Percentiles rank a stretch among this genome's conserved stretches.
These are phyloP conservation scores for Aspergillus aculeatus DNA, from an alignment of 2,329 filamentous ascomycete species.

Conservation along the genomic window DNA sequence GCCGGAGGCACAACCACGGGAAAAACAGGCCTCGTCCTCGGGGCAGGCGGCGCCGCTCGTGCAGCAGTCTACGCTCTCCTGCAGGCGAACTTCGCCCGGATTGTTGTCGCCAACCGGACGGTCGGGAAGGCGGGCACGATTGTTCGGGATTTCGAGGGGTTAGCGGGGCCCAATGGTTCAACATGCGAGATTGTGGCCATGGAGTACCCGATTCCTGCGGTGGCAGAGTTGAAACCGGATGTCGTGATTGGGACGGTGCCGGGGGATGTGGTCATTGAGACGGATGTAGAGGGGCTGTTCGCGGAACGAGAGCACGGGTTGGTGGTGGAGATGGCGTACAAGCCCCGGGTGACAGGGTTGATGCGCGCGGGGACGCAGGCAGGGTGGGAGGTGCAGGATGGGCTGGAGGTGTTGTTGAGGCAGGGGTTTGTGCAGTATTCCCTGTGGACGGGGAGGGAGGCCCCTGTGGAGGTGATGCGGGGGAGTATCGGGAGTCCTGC, in stretches of 20 bases:
- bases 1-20: background rate
- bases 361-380: background rate
- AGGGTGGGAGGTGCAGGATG: background rate
- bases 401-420: slow-evolving; percentile 1
- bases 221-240: background rate
- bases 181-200: background rate
- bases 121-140: background rate
- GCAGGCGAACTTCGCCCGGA: background rate
- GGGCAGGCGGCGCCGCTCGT: background rate
- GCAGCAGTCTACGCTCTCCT: background rate
- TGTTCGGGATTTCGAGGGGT: background rate
- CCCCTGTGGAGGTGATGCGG: background rate
- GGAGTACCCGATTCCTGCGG: background rate
- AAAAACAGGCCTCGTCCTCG: background rate
- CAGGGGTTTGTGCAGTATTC: slow-evolving; percentile 1
- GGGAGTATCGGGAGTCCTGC: background rate
- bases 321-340: slow-evolving; percentile 1
- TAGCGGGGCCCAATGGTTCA: background rate
- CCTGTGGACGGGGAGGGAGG: background rate
- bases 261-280: background rate
- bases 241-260: background rate
- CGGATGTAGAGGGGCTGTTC: background rate
- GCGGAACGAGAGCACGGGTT: background rate
- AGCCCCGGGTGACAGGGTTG: background rate
- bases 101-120: background rate